phyloP scores from a whole-genome alignment of 768 basidiomycete species.

The Astraeus odoratus region DNA sequence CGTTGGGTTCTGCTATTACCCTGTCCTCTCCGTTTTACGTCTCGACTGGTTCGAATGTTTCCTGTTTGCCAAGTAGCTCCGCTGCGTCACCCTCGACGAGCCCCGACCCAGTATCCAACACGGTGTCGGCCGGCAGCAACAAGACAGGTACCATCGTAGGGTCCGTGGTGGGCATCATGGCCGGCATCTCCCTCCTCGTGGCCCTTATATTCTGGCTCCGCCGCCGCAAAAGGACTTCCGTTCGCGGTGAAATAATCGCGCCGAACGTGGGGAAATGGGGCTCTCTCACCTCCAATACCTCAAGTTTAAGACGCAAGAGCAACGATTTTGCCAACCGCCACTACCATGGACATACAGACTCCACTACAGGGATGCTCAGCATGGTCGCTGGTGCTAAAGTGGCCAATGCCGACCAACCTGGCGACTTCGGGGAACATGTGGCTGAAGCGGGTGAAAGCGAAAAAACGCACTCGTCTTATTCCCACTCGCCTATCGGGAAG shows the following conservation, averaged over 20 bases:
- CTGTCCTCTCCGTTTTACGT: conserved; percentile 31
- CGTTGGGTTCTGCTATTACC: not conserved
- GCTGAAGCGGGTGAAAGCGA: conserved; percentile 12
- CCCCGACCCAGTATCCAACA: conserved; percentile 8
- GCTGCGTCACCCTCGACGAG: conserved; percentile 10
- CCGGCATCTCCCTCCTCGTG: conserved; percentile 30
- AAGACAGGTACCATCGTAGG: conserved; percentile 45
- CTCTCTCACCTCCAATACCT: conserved; percentile 19
- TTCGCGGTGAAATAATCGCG: conserved; percentile 26
- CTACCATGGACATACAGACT: conserved; percentile 19
- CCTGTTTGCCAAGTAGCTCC: conserved; percentile 23
- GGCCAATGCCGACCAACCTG: conserved; percentile 13
- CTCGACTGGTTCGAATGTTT: conserved; percentile 28
- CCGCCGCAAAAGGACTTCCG: conserved; percentile 11
- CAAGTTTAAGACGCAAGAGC: conserved; percentile 8
- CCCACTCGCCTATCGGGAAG: conserved; percentile 8
- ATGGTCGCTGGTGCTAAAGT: conserved; percentile 8
- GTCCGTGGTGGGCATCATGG: conserved; percentile 40
- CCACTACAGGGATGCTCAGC: conserved; percentile 12
- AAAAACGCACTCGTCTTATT: conserved; percentile 14
- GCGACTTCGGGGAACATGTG: conserved; percentile 18
- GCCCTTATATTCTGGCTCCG: conserved; percentile 27
- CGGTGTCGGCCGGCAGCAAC: conserved; percentile 20
- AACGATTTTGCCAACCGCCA: not conserved
- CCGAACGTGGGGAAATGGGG: conserved; percentile 22